Evolutionary conservation across 2,329 filamentous ascomycete species (phyloP).

Genomic region (Madurella mycetomatis): DNA sequence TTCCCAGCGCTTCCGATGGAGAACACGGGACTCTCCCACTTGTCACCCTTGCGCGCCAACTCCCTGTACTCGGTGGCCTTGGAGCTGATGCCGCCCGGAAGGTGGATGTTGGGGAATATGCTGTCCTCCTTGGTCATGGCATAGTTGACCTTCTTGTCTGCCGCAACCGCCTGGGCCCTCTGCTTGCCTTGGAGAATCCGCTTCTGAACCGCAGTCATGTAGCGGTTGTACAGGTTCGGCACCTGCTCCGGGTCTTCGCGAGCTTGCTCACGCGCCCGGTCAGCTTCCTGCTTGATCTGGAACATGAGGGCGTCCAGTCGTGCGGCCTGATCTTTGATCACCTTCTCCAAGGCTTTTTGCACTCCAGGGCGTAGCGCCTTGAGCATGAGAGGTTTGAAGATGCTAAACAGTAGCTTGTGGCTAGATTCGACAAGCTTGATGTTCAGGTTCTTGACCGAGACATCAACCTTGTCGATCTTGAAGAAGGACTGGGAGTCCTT

Average conservation of each 20-base stretch:
- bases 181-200: slow-evolving; percentile 70
- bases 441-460: slow-evolving; percentile 74
- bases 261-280: slow-evolving; percentile 63
- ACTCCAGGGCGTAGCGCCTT: slow-evolving; percentile 79
- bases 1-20: slow-evolving; percentile 73
- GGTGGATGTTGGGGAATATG: slow-evolving; percentile 78
- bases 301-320: slow-evolving; percentile 69
- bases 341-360: slow-evolving; percentile 83
- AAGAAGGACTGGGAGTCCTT: slow-evolving; percentile 78
- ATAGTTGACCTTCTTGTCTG: slow-evolving; percentile 72
- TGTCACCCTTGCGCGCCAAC: slow-evolving; percentile 79
- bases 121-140: slow-evolving; percentile 85
- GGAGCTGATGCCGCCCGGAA: slow-evolving; percentile 83
- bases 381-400: slow-evolving; percentile 84
- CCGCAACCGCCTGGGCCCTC: slow-evolving; percentile 59
- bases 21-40: slow-evolving; percentile 94
- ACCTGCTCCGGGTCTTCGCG: slow-evolving; percentile 66
- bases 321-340: slow-evolving; percentile 77
- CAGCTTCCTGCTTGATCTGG: slow-evolving; percentile 77
- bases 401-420: slow-evolving; percentile 82
- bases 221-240: slow-evolving; percentile 82
- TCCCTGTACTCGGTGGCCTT: slow-evolving; percentile 95
- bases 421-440: slow-evolving; percentile 93
- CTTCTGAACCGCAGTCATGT: slow-evolving; percentile 70
- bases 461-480: slow-evolving; percentile 85